Evolutionary conservation across 2,329 filamentous ascomycete genomes (phyloP).

Genomic region (Aureobasidium pullulans): DNA sequence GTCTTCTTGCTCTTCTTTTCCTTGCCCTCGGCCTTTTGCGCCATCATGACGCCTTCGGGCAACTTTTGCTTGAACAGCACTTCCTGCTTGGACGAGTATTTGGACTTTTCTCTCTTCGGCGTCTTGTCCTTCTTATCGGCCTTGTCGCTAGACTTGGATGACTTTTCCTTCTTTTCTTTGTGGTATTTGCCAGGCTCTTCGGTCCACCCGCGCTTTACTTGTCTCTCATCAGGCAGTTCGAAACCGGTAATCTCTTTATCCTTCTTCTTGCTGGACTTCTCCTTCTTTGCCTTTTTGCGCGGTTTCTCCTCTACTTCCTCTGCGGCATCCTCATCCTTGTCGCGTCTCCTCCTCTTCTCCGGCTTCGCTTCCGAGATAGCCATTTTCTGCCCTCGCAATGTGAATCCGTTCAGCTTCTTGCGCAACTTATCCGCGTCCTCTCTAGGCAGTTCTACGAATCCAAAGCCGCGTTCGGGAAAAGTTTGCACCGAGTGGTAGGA

Average conservation of each 20-base stretch:
- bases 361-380: conserved; percentile 74
- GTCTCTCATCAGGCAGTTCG: conserved; percentile 63
- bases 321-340: conserved; percentile 26
- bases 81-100: conserved; percentile 70
- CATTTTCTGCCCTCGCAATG: conserved; percentile 78
- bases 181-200: conserved; percentile 43
- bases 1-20: conserved; percentile 57
- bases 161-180: conserved; percentile 45
- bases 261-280: conserved; percentile 46
- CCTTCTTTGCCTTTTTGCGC: conserved; percentile 36
- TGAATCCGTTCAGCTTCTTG: conserved; percentile 82
- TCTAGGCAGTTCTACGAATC: conserved; percentile 74
- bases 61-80: conserved; percentile 78
- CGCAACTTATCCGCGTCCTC: conserved; percentile 84
- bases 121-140: conserved; percentile 61
- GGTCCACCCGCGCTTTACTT: conserved; percentile 86
- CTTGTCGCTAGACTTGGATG: conserved; percentile 65
- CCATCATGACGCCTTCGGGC: conserved; percentile 1
- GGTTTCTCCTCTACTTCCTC: conserved; percentile 27
- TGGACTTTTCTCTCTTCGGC: conserved; percentile 58
- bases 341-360: conserved; percentile 42
- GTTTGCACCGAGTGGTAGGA: conserved; percentile 84
- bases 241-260: conserved; percentile 57
- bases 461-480: conserved; percentile 85
- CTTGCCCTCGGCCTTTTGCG: conserved; percentile 42